phyloP scores from a whole-genome alignment of 148 eudicot species.

The Polygonum maritimum region DNA sequence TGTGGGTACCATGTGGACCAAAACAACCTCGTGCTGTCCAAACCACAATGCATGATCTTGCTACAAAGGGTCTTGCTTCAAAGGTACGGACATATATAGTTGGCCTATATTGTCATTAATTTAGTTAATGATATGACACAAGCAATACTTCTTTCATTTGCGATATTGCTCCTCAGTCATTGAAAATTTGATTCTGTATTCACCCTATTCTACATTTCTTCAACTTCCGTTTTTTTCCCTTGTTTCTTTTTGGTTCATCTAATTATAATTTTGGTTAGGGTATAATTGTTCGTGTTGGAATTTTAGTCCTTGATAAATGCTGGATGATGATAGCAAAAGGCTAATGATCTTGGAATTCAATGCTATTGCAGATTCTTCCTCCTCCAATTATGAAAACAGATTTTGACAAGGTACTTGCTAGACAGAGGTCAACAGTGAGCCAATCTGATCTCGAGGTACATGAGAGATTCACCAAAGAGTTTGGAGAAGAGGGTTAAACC shows the following conservation, averaged over 20 bases:
- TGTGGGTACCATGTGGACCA: constrained; percentile 87
- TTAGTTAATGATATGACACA: too few relatives aligned
- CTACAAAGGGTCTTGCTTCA: constrained; percentile 69
- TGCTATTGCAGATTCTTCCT: constrained; percentile 60
- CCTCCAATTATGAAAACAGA: constrained; percentile 78
- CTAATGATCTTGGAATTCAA: too few relatives aligned
- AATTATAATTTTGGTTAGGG: background rate
- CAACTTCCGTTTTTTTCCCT: too few relatives aligned
- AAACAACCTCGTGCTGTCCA: constrained; percentile 90
- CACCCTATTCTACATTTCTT: too few relatives aligned
- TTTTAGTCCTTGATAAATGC: background rate
- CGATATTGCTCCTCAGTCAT: too few relatives aligned
- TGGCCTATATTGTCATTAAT: too few relatives aligned
- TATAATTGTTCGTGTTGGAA: background rate
- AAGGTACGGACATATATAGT: constrained; percentile 29
- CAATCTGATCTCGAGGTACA: constrained; percentile 85
- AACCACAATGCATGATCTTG: constrained; percentile 86
- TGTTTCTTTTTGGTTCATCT: too few relatives aligned
- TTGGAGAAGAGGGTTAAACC: constrained; percentile 79
- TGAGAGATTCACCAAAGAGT: constrained; percentile 85
- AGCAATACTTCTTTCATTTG: too few relatives aligned
- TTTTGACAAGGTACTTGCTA: constrained; percentile 85
- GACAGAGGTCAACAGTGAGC: constrained; percentile 95
- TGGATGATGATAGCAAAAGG: too few relatives aligned
- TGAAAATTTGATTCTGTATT: too few relatives aligned